Evolutionary conservation across 768 basidiomycete species (phyloP).

Genomic region (Zangia roseola): DNA sequence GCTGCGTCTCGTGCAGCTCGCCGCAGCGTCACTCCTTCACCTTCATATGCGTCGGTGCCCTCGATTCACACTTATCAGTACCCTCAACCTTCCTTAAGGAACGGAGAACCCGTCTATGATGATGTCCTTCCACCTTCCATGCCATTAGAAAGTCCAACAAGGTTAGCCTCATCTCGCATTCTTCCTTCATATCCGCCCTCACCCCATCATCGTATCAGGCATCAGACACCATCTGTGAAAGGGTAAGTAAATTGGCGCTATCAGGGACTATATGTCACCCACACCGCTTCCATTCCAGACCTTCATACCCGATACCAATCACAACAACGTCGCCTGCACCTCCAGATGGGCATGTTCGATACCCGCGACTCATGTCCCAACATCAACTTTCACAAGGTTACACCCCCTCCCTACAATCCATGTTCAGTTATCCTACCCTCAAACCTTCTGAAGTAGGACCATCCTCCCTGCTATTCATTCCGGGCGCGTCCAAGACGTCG

Average conservation of each 20-base stretch:
- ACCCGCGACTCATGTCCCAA: constrained; percentile 74
- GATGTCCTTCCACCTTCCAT: constrained; percentile 39
- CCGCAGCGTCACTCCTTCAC: constrained; percentile 31
- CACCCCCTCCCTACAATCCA: constrained; percentile 71
- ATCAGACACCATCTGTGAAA: constrained; percentile 30
- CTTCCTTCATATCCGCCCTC: constrained; percentile 34
- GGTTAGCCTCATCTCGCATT: constrained; percentile 46
- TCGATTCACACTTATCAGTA: constrained; percentile 36
- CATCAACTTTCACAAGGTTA: constrained; percentile 81
- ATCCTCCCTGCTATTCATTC: constrained; percentile 47
- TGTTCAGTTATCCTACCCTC: constrained; percentile 50
- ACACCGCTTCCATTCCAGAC: constrained; percentile 25
- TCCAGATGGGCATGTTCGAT: constrained; percentile 47
- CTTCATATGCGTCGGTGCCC: constrained; percentile 28
- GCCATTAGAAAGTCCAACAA: constrained; percentile 66
- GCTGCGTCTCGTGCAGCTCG: constrained; percentile 46
- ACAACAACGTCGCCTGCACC: constrained; percentile 71
- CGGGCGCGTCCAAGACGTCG: constrained; percentile 27
- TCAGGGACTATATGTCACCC: constrained; percentile 7
- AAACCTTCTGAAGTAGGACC: constrained; percentile 34
- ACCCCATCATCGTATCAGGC: constrained; percentile 26
- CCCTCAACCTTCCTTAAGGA: constrained; percentile 28
- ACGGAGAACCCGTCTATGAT: constrained; percentile 30
- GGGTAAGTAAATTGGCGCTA: constrained; percentile 31
- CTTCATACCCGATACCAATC: constrained; percentile 52